phyloP scores from a whole-genome alignment of 2,329 filamentous ascomycete genomes.

The Cytospora piceae region DNA sequence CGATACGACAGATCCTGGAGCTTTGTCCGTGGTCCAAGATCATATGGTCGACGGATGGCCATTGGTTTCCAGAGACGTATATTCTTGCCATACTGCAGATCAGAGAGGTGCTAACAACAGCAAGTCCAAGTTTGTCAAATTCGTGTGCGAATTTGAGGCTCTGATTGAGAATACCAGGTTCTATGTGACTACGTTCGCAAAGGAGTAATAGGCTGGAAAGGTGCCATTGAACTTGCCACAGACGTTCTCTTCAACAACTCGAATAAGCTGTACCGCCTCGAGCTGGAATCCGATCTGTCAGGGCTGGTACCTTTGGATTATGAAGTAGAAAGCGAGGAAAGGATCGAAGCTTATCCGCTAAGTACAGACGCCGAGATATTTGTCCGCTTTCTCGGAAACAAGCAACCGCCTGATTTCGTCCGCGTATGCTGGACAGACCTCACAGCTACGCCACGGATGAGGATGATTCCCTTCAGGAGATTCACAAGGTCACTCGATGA shows the following conservation, averaged over 20 bases:
- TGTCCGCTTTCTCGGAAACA: conserved; percentile 48
- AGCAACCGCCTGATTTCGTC: conserved; percentile 64
- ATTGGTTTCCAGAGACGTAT: conserved; percentile 79
- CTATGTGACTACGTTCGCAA: conserved; percentile 69
- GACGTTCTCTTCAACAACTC: conserved; percentile 78
- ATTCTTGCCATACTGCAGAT: conserved; percentile 74
- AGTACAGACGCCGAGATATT: conserved; percentile 43
- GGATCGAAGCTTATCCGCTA: conserved; percentile 16
- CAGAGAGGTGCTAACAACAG: conserved; percentile 69
- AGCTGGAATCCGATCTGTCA: conserved; percentile 43
- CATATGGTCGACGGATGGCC: conserved; percentile 79
- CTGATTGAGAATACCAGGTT: conserved; percentile 49
- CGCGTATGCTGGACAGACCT: conserved; percentile 80
- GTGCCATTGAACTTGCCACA: conserved; percentile 67
- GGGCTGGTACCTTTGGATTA: conserved; percentile 32
- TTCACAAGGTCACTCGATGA: conserved; percentile 53
- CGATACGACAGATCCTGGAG: conserved; percentile 75
- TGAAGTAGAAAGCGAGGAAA: conserved; percentile 33
- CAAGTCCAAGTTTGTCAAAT: conserved; percentile 41
- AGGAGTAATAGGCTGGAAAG: conserved; percentile 60
- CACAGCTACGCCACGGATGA: conserved; percentile 68
- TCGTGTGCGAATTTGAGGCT: background rate
- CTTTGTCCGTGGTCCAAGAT: conserved; percentile 75
- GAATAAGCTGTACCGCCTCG: conserved; percentile 72
- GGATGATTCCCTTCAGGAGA: conserved; percentile 67